These are phyloP conservation scores for Viridothelium virens DNA, from an alignment of 495 filamentous ascomycete species.

Conservation along the genomic window DNA sequence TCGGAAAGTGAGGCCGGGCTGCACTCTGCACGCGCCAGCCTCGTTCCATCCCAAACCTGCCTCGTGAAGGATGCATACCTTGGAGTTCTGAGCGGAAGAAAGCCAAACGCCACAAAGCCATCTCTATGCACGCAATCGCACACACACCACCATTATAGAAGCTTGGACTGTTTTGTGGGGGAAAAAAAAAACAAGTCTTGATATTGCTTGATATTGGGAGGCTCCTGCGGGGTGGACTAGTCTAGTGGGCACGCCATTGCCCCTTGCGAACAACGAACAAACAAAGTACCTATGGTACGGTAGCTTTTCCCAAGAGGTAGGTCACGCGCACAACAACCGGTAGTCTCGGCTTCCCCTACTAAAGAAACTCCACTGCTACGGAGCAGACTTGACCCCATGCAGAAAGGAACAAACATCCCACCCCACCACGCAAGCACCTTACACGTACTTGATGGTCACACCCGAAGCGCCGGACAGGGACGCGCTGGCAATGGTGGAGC, in stretches of 20 bases:
- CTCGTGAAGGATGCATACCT: neutral
- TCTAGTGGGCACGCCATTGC: neutral
- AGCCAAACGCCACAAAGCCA: neutral
- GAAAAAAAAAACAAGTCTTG: neutral
- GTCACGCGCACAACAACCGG: too few relatives aligned
- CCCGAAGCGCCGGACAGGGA: neutral
- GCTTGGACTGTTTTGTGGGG: neutral
- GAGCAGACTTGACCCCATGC: neutral
- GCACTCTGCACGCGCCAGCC: neutral
- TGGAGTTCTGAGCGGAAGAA: neutral
- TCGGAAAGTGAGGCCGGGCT: too few relatives aligned
- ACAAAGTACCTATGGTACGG: too few relatives aligned
- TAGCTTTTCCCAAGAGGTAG: too few relatives aligned
- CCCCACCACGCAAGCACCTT: neutral
- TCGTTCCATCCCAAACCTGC: neutral
- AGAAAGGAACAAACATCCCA: neutral
- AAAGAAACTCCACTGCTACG: neutral
- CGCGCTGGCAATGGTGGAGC: neutral
- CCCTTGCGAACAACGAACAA: too few relatives aligned
- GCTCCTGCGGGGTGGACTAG: neutral
- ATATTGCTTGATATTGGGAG: neutral
- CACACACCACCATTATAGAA: neutral
- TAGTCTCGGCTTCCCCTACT: neutral
- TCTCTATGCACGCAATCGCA: neutral
- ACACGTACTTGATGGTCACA: neutral